Evolutionary conservation across 2,329 filamentous ascomycete species (phyloP), one percentile per base, ranked within the genome.

Genomic region (Cladosporium sp.): DNA sequence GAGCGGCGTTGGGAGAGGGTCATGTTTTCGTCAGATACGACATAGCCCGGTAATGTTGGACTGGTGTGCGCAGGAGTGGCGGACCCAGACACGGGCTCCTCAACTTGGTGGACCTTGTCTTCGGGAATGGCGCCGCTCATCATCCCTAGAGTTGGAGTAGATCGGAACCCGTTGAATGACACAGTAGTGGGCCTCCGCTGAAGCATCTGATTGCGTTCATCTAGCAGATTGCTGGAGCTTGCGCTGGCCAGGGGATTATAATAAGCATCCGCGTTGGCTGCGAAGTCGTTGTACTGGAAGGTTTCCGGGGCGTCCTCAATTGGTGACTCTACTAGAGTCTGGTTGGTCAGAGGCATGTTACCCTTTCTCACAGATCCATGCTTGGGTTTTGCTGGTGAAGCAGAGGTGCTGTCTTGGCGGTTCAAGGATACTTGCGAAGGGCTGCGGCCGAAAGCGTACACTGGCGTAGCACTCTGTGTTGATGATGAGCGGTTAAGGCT

Each of bases 1-100:
- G 68, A 67, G 60, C 71, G 67, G 54, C 89, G 85, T 65, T 88
- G 83, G 40, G 84, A 87, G 17, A 94, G 78, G 0, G 89, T 86
- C 63, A 93, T 78, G 57, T 91, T 83, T 60, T 92, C 89, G 1
- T 80, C 76, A 62, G 83, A 81, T 13, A 13, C 32, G 35, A 19
- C n/a, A 9, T 32, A 10, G 7, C 22, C 25, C 1, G 42, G 42
- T 17, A 40, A 44, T 2, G 24, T 28, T 10, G 54, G 37, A 36
- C 47, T 48, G 49, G 48, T 58, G 50, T 58, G 25, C 39, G 56
- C 53, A 1, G 48, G 40, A 17, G 54, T 25, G 39, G 61, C 22
- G 40, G 37, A 45, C 13, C 40, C 52, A 61, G 52, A 50, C 50
- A 25, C 59, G 56, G 37, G 58, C 58, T 24, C 51, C 51, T 54